Percentiles rank a stretch among this genome's conserved stretches.
Evolutionary conservation across 331 rosid species (phyloP).

Genomic region (Pyrus hybrid): DNA sequence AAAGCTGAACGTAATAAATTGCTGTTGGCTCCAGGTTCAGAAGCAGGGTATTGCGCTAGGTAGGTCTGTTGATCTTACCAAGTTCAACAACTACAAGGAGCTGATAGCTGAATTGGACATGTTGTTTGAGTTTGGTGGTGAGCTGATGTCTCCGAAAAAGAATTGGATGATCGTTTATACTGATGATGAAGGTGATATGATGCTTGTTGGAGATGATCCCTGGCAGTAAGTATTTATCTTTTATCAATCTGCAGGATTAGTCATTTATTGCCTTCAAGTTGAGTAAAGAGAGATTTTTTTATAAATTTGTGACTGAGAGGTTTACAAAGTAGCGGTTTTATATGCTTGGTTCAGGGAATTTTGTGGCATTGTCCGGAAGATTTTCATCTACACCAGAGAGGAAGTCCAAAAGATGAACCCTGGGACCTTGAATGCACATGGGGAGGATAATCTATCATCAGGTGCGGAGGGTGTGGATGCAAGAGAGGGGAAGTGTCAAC

Average conservation of each 20-base stretch:
- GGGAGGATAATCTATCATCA: conserved; percentile 47
- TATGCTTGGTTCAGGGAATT: conserved; percentile 55
- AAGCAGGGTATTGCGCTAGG: conserved; percentile 99
- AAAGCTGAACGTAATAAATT: conserved; percentile 5
- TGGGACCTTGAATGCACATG: conserved; percentile 49
- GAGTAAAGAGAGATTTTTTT: background rate
- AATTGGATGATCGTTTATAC: conserved; percentile 88
- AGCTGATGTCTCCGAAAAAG: conserved; percentile 50
- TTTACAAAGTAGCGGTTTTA: background rate
- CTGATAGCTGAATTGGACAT: conserved; percentile 74
- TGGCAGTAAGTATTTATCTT: conserved; percentile 72
- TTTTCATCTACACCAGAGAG: conserved; percentile 77
- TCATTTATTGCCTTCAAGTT: background rate
- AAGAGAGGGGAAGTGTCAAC: conserved; percentile 42
- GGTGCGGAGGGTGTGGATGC: conserved; percentile 44
- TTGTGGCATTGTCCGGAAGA: conserved; percentile 88
- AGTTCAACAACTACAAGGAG: conserved; percentile 66
- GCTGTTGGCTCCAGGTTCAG: conserved; percentile 61
- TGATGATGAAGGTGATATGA: conserved; percentile 92
- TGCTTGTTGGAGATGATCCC: conserved; percentile 99
- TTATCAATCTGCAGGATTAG: background rate
- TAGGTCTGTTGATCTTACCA: conserved; percentile 89
- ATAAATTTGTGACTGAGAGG: background rate
- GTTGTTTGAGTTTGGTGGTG: conserved; percentile 82
- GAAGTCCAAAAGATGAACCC: conserved; percentile 97